A percentile compares a stretch with the other conserved stretches of the same genome.
These are phyloP conservation scores for Mortierella sp. DNA, from an alignment of 371 early-diverging fungal species.

Conservation along the genomic window DNA sequence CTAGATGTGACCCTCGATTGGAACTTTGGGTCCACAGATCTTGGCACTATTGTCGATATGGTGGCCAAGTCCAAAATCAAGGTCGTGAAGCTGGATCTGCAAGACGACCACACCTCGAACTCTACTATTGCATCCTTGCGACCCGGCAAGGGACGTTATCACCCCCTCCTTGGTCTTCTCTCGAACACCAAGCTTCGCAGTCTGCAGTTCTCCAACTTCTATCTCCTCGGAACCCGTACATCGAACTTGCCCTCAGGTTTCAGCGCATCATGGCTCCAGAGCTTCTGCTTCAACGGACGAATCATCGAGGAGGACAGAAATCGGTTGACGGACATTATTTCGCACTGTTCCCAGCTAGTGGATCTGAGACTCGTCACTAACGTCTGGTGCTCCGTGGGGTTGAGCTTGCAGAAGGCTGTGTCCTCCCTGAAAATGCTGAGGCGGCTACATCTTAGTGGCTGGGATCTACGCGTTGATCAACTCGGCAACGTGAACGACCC, in stretches of 20 bases:
- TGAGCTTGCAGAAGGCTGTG: neutral
- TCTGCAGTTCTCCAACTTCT: too few relatives aligned
- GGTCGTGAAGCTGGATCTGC: constrained; percentile 6
- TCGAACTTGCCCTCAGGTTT: neutral
- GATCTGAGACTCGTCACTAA: neutral
- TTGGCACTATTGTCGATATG: neutral
- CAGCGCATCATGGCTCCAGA: neutral
- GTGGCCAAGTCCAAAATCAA: neutral
- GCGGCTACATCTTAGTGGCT: neutral
- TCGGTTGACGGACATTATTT: neutral
- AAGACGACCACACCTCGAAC: neutral
- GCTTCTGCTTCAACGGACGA: neutral
- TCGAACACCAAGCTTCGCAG: too few relatives aligned
- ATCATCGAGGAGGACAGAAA: neutral
- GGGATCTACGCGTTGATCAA: too few relatives aligned
- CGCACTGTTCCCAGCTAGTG: neutral
- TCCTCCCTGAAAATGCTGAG: neutral
- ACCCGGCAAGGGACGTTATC: neutral
- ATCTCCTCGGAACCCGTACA: too few relatives aligned
- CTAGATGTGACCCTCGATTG: constrained; percentile 13
- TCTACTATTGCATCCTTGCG: neutral
- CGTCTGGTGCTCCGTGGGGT: neutral
- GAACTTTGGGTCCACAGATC: neutral
- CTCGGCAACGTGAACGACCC: too few relatives aligned
- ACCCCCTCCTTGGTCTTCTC: neutral